phyloP scores from a whole-genome alignment of 495 filamentous ascomycete genomes.

The Xylaria telfairii region DNA sequence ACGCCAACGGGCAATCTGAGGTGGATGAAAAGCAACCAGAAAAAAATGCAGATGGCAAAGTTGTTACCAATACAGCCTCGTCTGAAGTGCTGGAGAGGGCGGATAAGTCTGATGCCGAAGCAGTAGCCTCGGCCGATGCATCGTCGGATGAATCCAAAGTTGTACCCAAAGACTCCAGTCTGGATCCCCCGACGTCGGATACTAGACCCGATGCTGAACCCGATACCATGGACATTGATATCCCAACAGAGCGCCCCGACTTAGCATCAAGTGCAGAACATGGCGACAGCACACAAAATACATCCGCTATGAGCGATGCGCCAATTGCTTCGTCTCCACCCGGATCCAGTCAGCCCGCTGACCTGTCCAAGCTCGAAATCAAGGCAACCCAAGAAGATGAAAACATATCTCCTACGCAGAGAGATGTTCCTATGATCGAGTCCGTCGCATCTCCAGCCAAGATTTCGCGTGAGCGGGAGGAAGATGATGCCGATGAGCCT shows the following conservation, averaged over 20 bases:
- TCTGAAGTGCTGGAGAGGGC: not conserved
- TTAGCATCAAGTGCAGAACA: slow-evolving; percentile 20
- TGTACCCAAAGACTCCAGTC: slow-evolving; percentile 10
- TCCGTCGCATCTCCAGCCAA: slow-evolving; percentile 51
- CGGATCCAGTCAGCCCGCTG: slow-evolving; percentile 33
- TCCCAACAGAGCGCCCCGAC: slow-evolving; percentile 27
- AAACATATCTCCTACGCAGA: slow-evolving; percentile 26
- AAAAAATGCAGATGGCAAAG: not conserved
- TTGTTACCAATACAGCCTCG: not conserved
- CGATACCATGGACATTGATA: slow-evolving; percentile 44
- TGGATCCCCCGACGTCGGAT: slow-evolving; percentile 3
- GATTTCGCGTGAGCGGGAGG: slow-evolving; percentile 72
- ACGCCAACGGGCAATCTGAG: slow-evolving; percentile 32
- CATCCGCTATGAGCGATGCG: slow-evolving; percentile 32
- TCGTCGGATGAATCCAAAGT: slow-evolving; percentile 11
- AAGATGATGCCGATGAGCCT: slow-evolving; percentile 72
- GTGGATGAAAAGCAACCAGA: slow-evolving; percentile 16
- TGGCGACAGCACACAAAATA: slow-evolving; percentile 38
- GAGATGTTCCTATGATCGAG: slow-evolving; percentile 48
- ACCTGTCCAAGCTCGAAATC: slow-evolving; percentile 42
- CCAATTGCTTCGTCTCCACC: slow-evolving; percentile 33
- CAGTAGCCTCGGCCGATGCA: slow-evolving; percentile 21
- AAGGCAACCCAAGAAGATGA: slow-evolving; percentile 32
- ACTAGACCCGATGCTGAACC: not conserved
- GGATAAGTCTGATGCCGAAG: slow-evolving; percentile 18